Evolutionary conservation across 495 filamentous ascomycete genomes (phyloP), one percentile per base, ranked within the genome.

Genomic region (Talaromyces thailandensis): DNA sequence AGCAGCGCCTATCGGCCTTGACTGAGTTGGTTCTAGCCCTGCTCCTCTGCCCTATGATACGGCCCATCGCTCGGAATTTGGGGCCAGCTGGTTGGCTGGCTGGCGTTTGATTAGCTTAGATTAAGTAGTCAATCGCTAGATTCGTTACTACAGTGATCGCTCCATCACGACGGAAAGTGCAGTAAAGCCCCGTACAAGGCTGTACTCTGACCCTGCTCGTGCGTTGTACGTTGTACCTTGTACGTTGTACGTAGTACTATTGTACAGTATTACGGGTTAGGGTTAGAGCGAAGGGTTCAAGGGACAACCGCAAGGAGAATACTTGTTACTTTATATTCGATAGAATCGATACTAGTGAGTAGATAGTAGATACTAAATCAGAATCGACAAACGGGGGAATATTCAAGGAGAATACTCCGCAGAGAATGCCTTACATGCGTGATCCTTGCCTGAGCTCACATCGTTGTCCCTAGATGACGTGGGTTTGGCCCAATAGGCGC

Each of bases 131-230:
- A 48, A 18, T 48, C 16, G 43, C 43, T 48, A 21, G 43, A 18
- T 48, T 55, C 23, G 51, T 55, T 55, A 55, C 51, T 55, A 55
- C 51, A 55, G 51, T 55, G 51, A 55, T 55, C 16, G 37, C n/a
- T 18, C 1, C 6, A 14, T 45, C 7, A 21, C 18, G 6, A 28
- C 21, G n/a, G n/a, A n/a, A n/a, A n/a, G n/a, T 55, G 18, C 8
- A 26, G 21, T 55, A 14, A 23, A 26, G 23, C 51, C 23, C 26
- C 51, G 21, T 28, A 6, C 51, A 55, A 28, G 43, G 43, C 43
- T 48, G 43, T 48, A 48, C 35, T 40, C 35, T 40, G 32, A 37
- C 32, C 6, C 28, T 29, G 3, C 3, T 29, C 28, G 28, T 29
- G n/a, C n/a, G n/a, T 29, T 6, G 28, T 29, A 29, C 28, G 28